These are phyloP conservation scores for Penicillium waksmanii DNA, from an alignment of 495 filamentous ascomycete species.

Conservation along the genomic window DNA sequence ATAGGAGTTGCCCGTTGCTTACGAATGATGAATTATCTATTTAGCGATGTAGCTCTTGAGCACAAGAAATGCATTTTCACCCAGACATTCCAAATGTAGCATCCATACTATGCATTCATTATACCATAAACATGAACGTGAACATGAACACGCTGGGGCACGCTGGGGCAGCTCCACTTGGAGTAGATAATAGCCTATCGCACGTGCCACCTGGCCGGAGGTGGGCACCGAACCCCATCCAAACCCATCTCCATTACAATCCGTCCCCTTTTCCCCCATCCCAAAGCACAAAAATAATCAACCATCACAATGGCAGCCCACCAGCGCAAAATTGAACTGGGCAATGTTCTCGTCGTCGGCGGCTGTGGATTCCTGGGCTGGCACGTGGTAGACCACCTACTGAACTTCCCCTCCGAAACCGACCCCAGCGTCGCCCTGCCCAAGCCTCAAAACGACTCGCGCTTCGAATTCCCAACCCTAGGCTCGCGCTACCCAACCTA, in stretches of 20 bases:
- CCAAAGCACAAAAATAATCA: conserved; percentile 4
- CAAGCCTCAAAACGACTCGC: conserved; percentile 40
- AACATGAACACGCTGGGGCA: too few species aligned
- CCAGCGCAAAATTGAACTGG: conserved; percentile 41
- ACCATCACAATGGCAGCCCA: conserved; percentile 38
- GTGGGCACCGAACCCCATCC: background rate
- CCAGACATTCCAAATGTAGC: too few species aligned
- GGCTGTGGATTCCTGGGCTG: conserved; percentile 63
- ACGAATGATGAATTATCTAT: too few species aligned
- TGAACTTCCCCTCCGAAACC: conserved; percentile 54
- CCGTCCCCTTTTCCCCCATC: conserved; percentile 1
- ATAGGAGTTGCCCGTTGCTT: too few species aligned
- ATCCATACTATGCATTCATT: too few species aligned
- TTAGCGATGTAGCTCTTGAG: too few species aligned
- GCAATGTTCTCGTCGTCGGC: conserved; percentile 58
- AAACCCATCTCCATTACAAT: background rate
- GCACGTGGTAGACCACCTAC: conserved; percentile 61
- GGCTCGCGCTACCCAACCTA: conserved; percentile 45
- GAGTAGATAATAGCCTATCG: background rate
- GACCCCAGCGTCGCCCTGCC: conserved; percentile 48
- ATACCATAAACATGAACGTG: too few species aligned
- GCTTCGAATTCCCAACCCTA: conserved; percentile 47
- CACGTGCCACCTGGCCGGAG: background rate
- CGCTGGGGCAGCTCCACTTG: background rate
- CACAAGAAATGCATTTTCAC: too few species aligned